Evolutionary conservation across 495 filamentous ascomycete species (phyloP), one percentile per base, ranked within the genome.

Genomic region (Aspergillus affinis): DNA sequence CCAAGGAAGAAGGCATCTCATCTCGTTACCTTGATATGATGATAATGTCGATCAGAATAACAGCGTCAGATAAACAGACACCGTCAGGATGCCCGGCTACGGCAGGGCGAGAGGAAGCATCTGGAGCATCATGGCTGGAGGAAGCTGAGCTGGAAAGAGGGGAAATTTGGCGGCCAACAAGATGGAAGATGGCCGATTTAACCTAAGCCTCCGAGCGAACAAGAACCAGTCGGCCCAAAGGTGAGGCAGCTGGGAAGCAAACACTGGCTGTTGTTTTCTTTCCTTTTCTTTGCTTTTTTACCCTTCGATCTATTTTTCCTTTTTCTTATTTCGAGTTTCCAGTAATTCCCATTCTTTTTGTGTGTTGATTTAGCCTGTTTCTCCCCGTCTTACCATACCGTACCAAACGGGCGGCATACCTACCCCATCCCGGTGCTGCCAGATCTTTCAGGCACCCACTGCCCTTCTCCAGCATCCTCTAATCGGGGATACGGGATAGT

Each of bases 231-330:
- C 36, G 13, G 36, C 36, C 36, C 36, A 41, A 41, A 41, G 52
- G 52, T 44, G 45, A 54, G 19, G 26, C 52, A 54, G 20, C 8
- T 54, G n/a, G 7, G 19, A 54, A 21, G 52, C 32, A 26, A 54
- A 54, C 10, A 32, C 30, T 12, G 30, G 30, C 15, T n/a, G n/a
- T 49, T 29, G 19, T 26, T n/a, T 26, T 54, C 29, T 41, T 36
- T 36, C 36, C 27, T 52, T 29, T 55, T 55, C 17, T 48, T 48
- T 57, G 41, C 6, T n/a, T 55, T 21, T 20, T 51, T 58, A n/a
- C n/a, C n/a, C n/a, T n/a, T 58, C 36, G n/a, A n/a, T 9, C n/a
- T 41, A 6, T 8, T 18, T 44, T 32, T 58, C 36, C 19, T 59
- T n/a, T 59, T 54, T 30, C 4, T 51, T 56, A 6, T 56, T 56